Conservation (phyloP, 768 basidiomycete genomes). For the Dictyophora rubrovolvata region DNA sequence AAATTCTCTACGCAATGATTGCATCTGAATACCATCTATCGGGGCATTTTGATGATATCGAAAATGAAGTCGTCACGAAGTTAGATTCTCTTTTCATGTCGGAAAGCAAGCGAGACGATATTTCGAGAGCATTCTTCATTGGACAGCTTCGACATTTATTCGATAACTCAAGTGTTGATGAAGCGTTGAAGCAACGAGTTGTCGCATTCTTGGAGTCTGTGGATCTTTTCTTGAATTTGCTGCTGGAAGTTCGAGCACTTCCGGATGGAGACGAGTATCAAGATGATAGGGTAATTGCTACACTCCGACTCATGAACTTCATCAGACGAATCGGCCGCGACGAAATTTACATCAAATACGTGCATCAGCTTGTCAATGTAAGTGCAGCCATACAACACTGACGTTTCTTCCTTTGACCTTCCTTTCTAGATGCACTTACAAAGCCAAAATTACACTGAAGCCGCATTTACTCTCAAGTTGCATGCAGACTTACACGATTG, state of each 20-base stretch:
- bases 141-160: slow-evolving; percentile 84
- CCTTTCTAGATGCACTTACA: slow-evolving; percentile 68
- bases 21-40: slow-evolving; percentile 81
- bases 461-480: slow-evolving; percentile 84
- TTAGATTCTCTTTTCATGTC: slow-evolving; percentile 90
- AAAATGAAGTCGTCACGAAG: slow-evolving; percentile 85
- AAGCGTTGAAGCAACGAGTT: slow-evolving; percentile 66
- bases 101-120: slow-evolving; percentile 82
- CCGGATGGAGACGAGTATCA: slow-evolving; percentile 91
- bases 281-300: slow-evolving; percentile 90
- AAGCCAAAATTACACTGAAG: slow-evolving; percentile 86
- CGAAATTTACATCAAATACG: slow-evolving; percentile 93
- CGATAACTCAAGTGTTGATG: slow-evolving; percentile 72
- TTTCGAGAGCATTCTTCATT: slow-evolving; percentile 88
- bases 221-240: slow-evolving; percentile 83
- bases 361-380: slow-evolving; percentile 89
- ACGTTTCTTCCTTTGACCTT: background rate
- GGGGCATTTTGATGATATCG: slow-evolving; percentile 79
- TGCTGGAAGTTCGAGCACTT: slow-evolving; percentile 77
- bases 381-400: slow-evolving; percentile 18
- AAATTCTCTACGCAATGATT: slow-evolving; percentile 93
- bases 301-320: slow-evolving; percentile 86
- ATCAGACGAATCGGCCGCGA: slow-evolving; percentile 84
- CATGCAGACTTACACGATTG: slow-evolving; percentile 92
- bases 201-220: slow-evolving; percentile 80